phyloP scores from a whole-genome alignment of 1,139 yeast species.

The Suhomyces kunorum region DNA sequence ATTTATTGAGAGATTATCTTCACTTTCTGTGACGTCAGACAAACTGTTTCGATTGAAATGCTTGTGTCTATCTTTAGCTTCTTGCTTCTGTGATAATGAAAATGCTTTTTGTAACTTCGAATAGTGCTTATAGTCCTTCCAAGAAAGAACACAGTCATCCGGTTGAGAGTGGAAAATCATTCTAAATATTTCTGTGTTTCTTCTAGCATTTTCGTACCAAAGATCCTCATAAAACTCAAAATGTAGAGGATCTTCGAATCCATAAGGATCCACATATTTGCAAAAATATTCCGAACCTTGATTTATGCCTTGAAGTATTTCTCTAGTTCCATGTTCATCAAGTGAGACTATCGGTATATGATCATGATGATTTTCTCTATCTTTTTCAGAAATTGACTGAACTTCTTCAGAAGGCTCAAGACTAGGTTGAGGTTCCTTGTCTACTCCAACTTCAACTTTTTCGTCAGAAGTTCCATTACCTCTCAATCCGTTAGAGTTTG shows the following conservation, averaged over 20 bases:
- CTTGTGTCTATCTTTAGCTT: conserved; percentile 31
- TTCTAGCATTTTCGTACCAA: conserved; percentile 84
- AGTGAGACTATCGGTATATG: conserved; percentile 49
- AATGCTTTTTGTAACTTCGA: conserved; percentile 60
- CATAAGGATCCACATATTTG: conserved; percentile 78
- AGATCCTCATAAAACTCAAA: conserved; percentile 78
- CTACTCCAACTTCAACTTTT: conserved; percentile 21
- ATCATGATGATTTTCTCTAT: conserved; percentile 13
- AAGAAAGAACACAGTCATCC: conserved; percentile 79
- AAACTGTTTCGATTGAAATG: conserved; percentile 9
- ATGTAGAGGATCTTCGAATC: conserved; percentile 81
- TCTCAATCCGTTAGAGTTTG: no score
- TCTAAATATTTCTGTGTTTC: conserved; percentile 80
- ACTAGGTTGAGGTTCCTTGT: conserved; percentile 12
- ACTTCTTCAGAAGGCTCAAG: conserved; percentile 5
- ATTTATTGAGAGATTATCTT: conserved; percentile 14
- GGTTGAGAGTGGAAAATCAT: conserved; percentile 94
- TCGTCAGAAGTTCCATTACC: conserved; percentile 11
- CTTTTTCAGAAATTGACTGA: conserved; percentile 7
- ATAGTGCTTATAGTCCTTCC: conserved; percentile 85
- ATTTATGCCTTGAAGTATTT: conserved; percentile 41
- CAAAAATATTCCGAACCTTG: conserved; percentile 34
- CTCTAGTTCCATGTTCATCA: conserved; percentile 48
- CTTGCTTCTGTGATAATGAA: conserved; percentile 48
- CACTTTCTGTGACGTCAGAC: conserved; percentile 20